Evolutionary conservation across 2,329 filamentous ascomycete genomes (phyloP).

Genomic region (Colletotrichum sp.): DNA sequence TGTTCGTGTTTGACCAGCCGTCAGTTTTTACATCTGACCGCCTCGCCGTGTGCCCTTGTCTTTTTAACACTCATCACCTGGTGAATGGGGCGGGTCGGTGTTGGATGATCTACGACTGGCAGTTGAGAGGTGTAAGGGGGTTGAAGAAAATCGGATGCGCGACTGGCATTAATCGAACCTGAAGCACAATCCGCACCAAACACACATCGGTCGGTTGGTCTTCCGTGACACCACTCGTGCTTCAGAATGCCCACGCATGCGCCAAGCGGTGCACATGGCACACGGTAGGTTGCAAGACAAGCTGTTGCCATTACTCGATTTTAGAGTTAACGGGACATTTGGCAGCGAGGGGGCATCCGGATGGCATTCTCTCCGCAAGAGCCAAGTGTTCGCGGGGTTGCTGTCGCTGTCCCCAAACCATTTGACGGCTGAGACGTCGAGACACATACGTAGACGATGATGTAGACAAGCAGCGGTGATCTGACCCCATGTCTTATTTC

Average conservation of each 20-base stretch:
- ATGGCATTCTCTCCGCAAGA: conserved; percentile 16
- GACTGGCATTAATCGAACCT: conserved; percentile 8
- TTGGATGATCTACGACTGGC: conserved; percentile 10
- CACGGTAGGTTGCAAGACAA: conserved; percentile 8
- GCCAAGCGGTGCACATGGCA: conserved; percentile 22
- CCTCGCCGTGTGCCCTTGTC: not conserved
- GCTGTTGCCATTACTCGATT: not conserved
- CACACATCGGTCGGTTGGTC: conserved; percentile 8
- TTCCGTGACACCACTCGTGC: conserved; percentile 23
- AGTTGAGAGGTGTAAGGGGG: not conserved
- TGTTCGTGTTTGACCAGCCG: not conserved
- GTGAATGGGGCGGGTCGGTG: not conserved
- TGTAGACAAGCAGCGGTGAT: not conserved
- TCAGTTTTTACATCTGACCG: not conserved
- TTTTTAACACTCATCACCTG: not conserved
- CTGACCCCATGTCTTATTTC: not conserved
- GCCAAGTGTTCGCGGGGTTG: conserved; percentile 20
- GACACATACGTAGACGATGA: not conserved
- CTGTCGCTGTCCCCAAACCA: not conserved
- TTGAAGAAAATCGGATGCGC: not conserved
- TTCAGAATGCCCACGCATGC: conserved; percentile 22
- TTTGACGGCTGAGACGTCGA: not conserved
- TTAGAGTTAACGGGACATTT: not conserved
- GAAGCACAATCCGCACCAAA: conserved; percentile 11
- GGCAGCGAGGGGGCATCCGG: conserved; percentile 4